phyloP scores from a whole-genome alignment of 257 asterid species.

The Echium plantagineum region DNA sequence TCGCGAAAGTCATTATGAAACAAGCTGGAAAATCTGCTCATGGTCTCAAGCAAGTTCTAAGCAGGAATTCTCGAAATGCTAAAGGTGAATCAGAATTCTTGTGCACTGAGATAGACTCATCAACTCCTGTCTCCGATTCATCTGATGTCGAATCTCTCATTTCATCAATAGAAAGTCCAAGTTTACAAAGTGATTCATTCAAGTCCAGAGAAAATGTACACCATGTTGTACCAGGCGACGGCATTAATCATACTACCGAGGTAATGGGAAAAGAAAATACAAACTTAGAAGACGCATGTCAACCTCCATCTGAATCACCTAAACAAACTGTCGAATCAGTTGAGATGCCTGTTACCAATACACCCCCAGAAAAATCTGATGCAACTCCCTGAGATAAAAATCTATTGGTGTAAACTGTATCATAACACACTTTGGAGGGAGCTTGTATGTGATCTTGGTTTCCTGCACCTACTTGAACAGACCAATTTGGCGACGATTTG shows the following conservation, averaged over 20 bases:
- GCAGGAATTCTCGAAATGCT: conserved; percentile 28
- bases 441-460: background rate
- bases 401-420: background rate
- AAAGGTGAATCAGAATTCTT: conserved; percentile 11
- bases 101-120: conserved; percentile 7
- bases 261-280: background rate
- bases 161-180: background rate
- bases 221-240: background rate
- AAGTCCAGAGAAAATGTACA: background rate
- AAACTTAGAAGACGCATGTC: background rate
- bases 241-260: background rate
- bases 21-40: conserved; percentile 59
- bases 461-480: background rate
- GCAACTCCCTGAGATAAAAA: background rate
- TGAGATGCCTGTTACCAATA: background rate
- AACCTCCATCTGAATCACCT: background rate
- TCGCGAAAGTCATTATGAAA: conserved; percentile 56
- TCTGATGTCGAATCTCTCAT: conserved; percentile 6
- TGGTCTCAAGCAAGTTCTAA: conserved; percentile 36
- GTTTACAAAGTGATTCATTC: background rate
- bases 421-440: background rate
- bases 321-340: background rate
- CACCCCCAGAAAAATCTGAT: background rate
- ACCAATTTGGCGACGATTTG: no score
- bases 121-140: conserved; percentile 5